These are phyloP conservation scores for Casuarina glauca DNA, from an alignment of 306 rosid species.

Conservation along the genomic window DNA sequence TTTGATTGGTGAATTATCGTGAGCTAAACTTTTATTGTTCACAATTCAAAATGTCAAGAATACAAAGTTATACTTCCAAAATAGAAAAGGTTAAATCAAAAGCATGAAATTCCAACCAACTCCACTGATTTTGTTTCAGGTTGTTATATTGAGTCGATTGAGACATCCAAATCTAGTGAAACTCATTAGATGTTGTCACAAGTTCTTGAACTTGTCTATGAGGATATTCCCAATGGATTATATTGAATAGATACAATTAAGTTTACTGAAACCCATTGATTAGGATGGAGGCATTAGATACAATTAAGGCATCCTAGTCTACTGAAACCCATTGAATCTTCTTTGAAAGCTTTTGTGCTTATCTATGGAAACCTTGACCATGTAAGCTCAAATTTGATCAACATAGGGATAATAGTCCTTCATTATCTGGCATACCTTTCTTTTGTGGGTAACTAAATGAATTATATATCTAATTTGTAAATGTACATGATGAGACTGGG, in stretches of 20 bases:
- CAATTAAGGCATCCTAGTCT: constrained; percentile 52
- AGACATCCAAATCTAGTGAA: constrained; percentile 54
- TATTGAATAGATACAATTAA: constrained; percentile 33
- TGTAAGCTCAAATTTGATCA: constrained; percentile 54
- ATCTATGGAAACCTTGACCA: constrained; percentile 51
- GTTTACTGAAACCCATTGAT: constrained; percentile 42
- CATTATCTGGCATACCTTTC: constrained; percentile 45
- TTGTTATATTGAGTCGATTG: constrained; percentile 45
- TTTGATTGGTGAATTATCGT: too few relatives aligned
- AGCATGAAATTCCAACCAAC: constrained; percentile 1
- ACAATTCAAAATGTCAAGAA: background rate
- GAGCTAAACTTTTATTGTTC: background rate
- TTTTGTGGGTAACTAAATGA: too few relatives aligned
- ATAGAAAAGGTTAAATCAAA: background rate
- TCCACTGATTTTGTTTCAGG: constrained; percentile 25
- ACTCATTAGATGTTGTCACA: constrained; percentile 51
- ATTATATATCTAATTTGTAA: too few relatives aligned
- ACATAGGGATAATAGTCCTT: constrained; percentile 44
- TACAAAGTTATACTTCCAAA: background rate
- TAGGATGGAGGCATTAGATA: too few relatives aligned
- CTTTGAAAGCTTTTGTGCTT: constrained; percentile 46
- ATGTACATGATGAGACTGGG: too few relatives aligned
- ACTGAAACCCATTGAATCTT: constrained; percentile 47
- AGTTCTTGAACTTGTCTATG: constrained; percentile 45
- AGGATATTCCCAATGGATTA: constrained; percentile 56